Conservation (phyloP, 805 yeast species). For the Cyberlindnera petersonii region DNA sequence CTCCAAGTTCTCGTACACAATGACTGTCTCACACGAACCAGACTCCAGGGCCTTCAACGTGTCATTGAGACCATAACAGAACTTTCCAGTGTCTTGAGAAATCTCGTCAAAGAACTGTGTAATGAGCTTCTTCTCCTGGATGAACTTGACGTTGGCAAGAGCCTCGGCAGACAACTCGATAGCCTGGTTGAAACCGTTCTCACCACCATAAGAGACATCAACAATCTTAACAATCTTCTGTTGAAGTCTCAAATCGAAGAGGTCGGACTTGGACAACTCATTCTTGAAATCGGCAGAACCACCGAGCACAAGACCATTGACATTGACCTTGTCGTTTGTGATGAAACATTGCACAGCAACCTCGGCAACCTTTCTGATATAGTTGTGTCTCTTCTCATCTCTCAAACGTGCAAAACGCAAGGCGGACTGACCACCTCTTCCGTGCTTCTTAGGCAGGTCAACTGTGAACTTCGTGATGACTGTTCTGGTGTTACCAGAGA, state of each 20-base stretch:
- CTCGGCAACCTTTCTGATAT: slow-evolving; percentile 97
- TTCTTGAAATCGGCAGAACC: slow-evolving; percentile 99
- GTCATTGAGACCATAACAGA: slow-evolving; percentile 96
- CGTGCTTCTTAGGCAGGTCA: slow-evolving; percentile 98
- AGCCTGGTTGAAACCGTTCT: slow-evolving; percentile 98
- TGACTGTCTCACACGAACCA: slow-evolving; percentile 91
- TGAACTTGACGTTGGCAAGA: slow-evolving; percentile 92
- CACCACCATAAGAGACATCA: slow-evolving; percentile 98
- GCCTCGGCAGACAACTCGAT: slow-evolving; percentile 97
- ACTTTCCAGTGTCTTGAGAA: slow-evolving; percentile 94
- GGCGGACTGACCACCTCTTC: slow-evolving; percentile 99
- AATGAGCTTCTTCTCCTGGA: slow-evolving; percentile 95
- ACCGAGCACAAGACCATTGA: slow-evolving; percentile 90
- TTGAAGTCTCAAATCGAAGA: slow-evolving; percentile 86
- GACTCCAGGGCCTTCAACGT: slow-evolving; percentile 93
- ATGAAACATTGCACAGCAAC: slow-evolving; percentile 96
- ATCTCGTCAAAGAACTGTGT: slow-evolving; percentile 94
- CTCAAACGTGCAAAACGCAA: slow-evolving; percentile 97
- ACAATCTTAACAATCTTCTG: slow-evolving; percentile 88
- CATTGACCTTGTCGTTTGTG: slow-evolving; percentile 90
- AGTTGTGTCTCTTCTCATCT: slow-evolving; percentile 98
- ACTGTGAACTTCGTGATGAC: slow-evolving; percentile 94
- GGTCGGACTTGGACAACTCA: slow-evolving; percentile 86
- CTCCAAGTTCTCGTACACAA: slow-evolving; percentile 90
- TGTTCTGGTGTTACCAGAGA: slow-evolving; percentile 96